Conservation (phyloP, 176 grass and related monocot genomes). For the Poa annua region DNA sequence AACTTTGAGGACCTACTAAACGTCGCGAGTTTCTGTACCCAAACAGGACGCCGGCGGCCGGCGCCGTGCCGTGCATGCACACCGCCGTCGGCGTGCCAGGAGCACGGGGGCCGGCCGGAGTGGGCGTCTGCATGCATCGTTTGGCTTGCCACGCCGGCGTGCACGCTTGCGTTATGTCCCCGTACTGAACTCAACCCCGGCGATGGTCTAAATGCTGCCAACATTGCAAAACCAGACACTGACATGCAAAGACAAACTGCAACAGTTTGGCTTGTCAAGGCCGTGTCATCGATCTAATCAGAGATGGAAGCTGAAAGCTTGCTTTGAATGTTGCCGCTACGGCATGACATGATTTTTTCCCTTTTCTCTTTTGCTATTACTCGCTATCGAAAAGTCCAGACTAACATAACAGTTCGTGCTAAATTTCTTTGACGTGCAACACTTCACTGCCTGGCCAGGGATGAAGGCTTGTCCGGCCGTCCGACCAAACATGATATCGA, state of each 20-base stretch:
- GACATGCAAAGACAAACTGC: background rate
- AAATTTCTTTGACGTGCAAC: background rate
- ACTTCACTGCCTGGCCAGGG: background rate
- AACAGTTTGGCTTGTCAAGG: background rate
- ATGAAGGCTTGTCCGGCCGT: background rate
- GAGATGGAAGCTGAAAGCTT: background rate
- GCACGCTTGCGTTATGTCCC: slow-evolving; percentile 30
- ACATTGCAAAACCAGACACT: background rate
- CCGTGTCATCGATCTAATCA: background rate
- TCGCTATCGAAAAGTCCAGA: background rate
- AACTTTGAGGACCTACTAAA: background rate
- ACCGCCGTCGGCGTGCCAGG: slow-evolving; percentile 9
- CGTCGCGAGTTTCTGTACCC: background rate
- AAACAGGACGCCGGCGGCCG: background rate
- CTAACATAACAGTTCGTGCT: background rate
- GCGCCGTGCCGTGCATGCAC: slow-evolving; percentile 5
- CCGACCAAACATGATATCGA: background rate
- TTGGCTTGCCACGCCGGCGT: background rate
- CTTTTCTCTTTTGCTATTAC: background rate
- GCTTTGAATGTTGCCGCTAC: background rate
- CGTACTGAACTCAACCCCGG: background rate
- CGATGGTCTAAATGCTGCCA: background rate
- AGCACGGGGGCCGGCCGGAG: no score
- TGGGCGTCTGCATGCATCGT: background rate
- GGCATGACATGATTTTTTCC: background rate